Evolutionary conservation across 1,139 yeast species (phyloP).

Genomic region (Pneumocystis sp.): DNA sequence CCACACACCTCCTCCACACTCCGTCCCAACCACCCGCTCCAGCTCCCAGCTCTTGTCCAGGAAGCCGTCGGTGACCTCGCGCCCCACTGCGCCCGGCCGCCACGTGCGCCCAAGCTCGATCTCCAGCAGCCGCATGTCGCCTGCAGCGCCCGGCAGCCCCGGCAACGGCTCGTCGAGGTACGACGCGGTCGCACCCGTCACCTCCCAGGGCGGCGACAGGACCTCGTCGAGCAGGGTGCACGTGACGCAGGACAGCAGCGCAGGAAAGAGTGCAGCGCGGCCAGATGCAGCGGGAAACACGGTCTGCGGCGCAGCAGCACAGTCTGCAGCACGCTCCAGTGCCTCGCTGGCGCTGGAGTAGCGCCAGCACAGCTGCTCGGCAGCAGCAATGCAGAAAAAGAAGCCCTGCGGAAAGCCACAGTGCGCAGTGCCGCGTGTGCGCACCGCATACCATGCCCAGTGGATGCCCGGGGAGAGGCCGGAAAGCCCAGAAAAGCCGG

Average conservation of each 20-base stretch:
- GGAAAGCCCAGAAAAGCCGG: slow-evolving; percentile 8
- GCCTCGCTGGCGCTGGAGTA: too few species aligned
- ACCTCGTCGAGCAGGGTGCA: background rate
- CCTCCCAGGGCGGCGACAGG: background rate
- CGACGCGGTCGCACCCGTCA: background rate
- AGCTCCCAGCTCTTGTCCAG: slow-evolving; percentile 34
- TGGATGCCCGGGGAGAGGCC: slow-evolving; percentile 5
- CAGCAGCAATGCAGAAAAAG: background rate
- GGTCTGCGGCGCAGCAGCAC: too few species aligned
- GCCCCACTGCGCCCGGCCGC: slow-evolving; percentile 24
- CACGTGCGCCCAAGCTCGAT: slow-evolving; percentile 27
- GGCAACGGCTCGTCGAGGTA: background rate
- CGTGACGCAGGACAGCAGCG: background rate
- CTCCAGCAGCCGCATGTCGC: slow-evolving; percentile 25
- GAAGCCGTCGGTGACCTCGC: slow-evolving; percentile 27
- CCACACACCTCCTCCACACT: background rate
- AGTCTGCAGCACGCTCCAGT: too few species aligned
- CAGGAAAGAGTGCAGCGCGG: too few species aligned
- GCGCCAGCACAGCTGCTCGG: too few species aligned
- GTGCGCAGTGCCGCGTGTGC: background rate
- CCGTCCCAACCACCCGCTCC: slow-evolving; percentile 17
- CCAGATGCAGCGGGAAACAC: too few species aligned
- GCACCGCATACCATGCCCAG: slow-evolving; percentile 2
- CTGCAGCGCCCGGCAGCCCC: slow-evolving; percentile 1
- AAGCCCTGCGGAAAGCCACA: background rate